A percentile compares a stretch with the other conserved stretches of the same genome.
phyloP scores from a whole-genome alignment of 306 rosid species.

The Hippophae gyantsensis region DNA sequence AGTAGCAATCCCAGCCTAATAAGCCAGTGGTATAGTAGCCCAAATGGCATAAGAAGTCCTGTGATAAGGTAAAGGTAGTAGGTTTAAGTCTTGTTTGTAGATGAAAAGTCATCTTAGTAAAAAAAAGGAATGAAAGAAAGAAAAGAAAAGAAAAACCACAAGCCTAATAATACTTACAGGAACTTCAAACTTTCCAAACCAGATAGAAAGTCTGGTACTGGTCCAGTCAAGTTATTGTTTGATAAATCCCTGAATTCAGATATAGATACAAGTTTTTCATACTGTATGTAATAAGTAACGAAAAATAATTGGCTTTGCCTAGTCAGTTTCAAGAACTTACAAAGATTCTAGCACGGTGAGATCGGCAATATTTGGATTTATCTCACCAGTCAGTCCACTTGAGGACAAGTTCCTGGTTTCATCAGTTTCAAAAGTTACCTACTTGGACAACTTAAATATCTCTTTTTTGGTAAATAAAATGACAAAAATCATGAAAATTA shows the following conservation, averaged over 20 bases:
- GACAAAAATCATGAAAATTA: background rate
- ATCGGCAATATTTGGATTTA: conserved; percentile 24
- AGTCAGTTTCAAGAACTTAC: conserved; percentile 24
- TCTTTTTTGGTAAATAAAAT: background rate
- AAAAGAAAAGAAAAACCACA: too few relatives aligned
- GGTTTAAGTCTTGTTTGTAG: background rate
- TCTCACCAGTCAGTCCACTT: conserved; percentile 36
- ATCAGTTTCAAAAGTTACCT: conserved; percentile 4
- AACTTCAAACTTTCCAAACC: conserved; percentile 9
- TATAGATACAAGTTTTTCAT: background rate
- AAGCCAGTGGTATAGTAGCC: too few relatives aligned
- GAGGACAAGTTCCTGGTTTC: conserved; percentile 41
- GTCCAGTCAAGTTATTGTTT: conserved; percentile 33
- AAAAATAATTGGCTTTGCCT: background rate
- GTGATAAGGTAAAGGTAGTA: background rate
- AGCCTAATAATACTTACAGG: conserved; percentile 24
- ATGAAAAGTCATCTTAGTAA: too few relatives aligned
- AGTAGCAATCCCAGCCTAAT: background rate
- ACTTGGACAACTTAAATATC: background rate
- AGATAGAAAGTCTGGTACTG: conserved; percentile 25
- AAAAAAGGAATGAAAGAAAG: too few relatives aligned
- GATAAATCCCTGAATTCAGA: conserved; percentile 32
- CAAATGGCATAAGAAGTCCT: too few relatives aligned
- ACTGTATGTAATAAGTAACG: too few relatives aligned
- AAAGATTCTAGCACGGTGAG: conserved; percentile 28